These are phyloP conservation scores for Colletotrichum camelliae DNA, from an alignment of 2,329 filamentous ascomycete genomes.

Conservation along the genomic window DNA sequence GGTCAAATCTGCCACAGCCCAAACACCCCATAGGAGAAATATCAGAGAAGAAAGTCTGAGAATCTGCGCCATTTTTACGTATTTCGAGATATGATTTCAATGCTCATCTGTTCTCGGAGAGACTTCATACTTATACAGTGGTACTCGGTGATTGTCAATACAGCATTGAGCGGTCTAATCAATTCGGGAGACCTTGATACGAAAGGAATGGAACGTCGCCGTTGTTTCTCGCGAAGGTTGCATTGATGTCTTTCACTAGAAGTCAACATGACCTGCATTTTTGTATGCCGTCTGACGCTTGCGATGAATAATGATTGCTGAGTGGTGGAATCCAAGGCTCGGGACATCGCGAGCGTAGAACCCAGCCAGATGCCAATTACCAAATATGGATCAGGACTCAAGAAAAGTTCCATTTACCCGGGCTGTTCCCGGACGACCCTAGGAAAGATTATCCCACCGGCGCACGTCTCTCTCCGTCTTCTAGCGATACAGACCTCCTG, in stretches of 20 bases:
- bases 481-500: background rate
- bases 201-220: background rate
- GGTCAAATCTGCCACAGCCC: background rate
- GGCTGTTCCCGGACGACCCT: background rate
- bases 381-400: background rate
- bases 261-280: background rate
- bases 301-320: background rate
- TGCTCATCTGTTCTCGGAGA: too few relatives aligned
- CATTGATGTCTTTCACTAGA: background rate
- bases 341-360: background rate
- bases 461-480: background rate
- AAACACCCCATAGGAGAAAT: background rate
- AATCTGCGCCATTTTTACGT: accelerated
- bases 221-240: background rate
- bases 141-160: background rate
- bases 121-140: background rate
- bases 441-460: background rate
- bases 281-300: background rate
- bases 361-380: background rate
- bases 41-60: accelerated
- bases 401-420: background rate
- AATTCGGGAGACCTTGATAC: background rate
- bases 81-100: background rate
- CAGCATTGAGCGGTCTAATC: accelerated
- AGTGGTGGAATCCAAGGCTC: background rate